phyloP scores from a whole-genome alignment of 306 rosid genomes.

The Acmispon strigosus region DNA sequence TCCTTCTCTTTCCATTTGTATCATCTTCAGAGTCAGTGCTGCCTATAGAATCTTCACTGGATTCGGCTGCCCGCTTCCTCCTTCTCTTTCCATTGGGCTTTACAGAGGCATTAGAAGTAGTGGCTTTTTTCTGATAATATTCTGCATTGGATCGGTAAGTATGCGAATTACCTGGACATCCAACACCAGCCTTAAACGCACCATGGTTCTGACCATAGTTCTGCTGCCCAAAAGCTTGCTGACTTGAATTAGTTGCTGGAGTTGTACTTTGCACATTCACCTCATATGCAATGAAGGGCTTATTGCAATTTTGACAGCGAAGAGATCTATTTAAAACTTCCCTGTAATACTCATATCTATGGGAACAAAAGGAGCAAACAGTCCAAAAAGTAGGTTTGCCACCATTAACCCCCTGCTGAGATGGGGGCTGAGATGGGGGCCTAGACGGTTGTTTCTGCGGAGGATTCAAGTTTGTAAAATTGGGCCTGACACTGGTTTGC shows the following conservation, averaged over 20 bases:
- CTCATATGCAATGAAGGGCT: constrained; percentile 59
- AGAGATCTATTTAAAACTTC: constrained; percentile 55
- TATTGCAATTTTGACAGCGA: constrained; percentile 58
- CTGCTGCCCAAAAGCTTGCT: constrained; percentile 38
- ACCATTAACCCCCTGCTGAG: constrained; percentile 35
- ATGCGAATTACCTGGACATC: constrained; percentile 29
- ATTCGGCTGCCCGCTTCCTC: constrained; percentile 42
- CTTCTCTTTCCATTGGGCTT: constrained; percentile 46
- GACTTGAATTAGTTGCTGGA: constrained; percentile 33
- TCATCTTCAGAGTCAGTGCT: constrained; percentile 65
- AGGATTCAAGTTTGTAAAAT: constrained; percentile 31
- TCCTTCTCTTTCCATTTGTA: constrained; percentile 39
- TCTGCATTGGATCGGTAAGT: constrained; percentile 22
- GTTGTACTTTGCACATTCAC: constrained; percentile 30
- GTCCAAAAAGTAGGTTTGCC: constrained; percentile 65
- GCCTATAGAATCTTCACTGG: constrained; percentile 51
- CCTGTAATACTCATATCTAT: constrained; percentile 50
- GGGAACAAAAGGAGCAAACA: constrained; percentile 59
- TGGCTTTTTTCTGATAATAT: constrained; percentile 19
- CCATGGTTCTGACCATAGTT: constrained; percentile 27
- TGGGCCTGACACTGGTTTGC: constrained; percentile 41
- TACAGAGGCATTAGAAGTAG: constrained; percentile 21
- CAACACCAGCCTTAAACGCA: constrained; percentile 38
- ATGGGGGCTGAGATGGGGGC: constrained; percentile 40
- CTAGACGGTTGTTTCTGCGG: constrained; percentile 37